Conservation (phyloP, 2,329 filamentous ascomycete species). For the Aschersonia sp. region DNA sequence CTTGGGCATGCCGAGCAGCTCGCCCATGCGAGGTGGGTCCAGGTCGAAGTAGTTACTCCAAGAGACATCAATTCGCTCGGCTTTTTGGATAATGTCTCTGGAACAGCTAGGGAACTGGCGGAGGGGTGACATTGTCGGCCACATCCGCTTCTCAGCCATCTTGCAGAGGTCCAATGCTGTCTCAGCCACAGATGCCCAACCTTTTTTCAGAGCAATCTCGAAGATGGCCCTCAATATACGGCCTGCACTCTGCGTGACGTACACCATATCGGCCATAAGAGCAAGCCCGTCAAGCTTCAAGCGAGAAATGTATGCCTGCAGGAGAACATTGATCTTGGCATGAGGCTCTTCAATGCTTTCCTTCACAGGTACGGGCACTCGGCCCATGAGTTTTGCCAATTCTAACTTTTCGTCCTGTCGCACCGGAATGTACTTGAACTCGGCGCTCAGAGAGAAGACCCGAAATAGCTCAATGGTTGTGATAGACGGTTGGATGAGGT, state of each 20-base stretch:
- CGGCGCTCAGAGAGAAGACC: constrained; percentile 86
- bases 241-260: constrained; percentile 93
- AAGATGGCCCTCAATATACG: constrained; percentile 92
- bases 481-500: constrained; percentile 83
- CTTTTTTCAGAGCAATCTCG: constrained; percentile 93
- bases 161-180: constrained; percentile 90
- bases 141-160: constrained; percentile 99
- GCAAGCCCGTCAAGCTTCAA: constrained; percentile 88
- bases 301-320: constrained; percentile 92
- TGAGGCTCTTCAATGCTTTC: constrained; percentile 94
- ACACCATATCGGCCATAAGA: constrained; percentile 96
- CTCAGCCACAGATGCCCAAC: constrained; percentile 87
- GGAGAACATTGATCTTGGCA: constrained; percentile 92
- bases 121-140: constrained; percentile 95
- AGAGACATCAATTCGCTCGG: constrained; percentile 85
- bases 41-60: constrained; percentile 94
- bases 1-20: constrained; percentile 80
- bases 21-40: constrained; percentile 90
- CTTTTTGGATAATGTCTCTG: constrained; percentile 76
- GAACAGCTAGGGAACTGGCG: constrained; percentile 78
- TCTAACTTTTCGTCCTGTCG: constrained; percentile 96
- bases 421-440: constrained; percentile 98
- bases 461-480: constrained; percentile 93
- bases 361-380: constrained; percentile 92
- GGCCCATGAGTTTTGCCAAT: constrained; percentile 74